Evolutionary conservation across 2,329 filamentous ascomycete species (phyloP), one percentile per base, ranked within the genome.

Genomic region (Claviceps quebecensis): DNA sequence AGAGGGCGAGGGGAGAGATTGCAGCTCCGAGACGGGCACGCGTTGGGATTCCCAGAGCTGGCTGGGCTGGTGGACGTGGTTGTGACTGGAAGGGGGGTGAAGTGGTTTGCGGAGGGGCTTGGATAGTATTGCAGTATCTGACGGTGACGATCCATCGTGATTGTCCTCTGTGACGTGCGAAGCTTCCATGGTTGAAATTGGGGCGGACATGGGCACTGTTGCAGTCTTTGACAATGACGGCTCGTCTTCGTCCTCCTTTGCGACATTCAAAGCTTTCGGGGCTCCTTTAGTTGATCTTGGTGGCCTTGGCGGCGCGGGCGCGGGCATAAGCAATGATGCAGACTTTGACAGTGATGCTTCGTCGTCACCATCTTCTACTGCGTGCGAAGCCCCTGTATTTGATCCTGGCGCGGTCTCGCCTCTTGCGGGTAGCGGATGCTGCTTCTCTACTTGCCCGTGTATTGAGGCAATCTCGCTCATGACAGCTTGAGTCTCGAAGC

Each of bases 21-120:
- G 68, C n/a, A 80, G 69, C 4, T 72, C 63, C 19, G 74, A 66
- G 4, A 74, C 63, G 1, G 75, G 69, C 0, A 81, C 69, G 3
- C 77, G 72, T 56, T 81, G 77, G 8, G 67, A 69, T 51, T 69
- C 66, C 36, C 64, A 52, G 8, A 60, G 61, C 34, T 67, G 62
- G 8, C 64, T 65, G 34, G 47, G 43, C 37, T 63, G 62, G 29
- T 11, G 4, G 3, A 34, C 9, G 3, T 34, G 29, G n/a, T 56
- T 29, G 52, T 45, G 44, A 14, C 5, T 8, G n/a, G 46, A 56
- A 14, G 60, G 55, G 19, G 58, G 56, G 36, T 59, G 58, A 6
- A 65, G 52, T 3, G 65, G 65, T 41, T 57, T 59, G 45, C 65
- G 66, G 16, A 59, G 51, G 2, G 56, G 59, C 19, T 46, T n/a